phyloP scores from a whole-genome alignment of 805 yeast genomes.

The Spathaspora arborariae region DNA sequence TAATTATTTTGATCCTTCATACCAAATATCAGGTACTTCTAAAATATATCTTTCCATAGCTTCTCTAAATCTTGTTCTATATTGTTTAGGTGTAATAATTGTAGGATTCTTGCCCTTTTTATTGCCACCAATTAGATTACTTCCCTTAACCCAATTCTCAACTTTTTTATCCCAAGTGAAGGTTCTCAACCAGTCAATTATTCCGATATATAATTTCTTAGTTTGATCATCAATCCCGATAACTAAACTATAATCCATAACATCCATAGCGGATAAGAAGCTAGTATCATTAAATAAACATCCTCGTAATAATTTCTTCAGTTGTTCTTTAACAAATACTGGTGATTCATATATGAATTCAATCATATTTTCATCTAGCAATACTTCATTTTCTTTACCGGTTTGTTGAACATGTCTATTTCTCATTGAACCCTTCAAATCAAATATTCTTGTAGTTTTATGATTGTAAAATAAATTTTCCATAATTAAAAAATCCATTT shows the following conservation, averaged over 20 bases:
- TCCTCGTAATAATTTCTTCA: conserved; percentile 78
- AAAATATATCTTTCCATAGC: conserved; percentile 96
- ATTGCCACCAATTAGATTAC: conserved; percentile 68
- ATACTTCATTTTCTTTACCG: conserved; percentile 90
- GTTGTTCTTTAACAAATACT: conserved; percentile 86
- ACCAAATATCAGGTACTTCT: conserved; percentile 85
- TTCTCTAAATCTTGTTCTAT: conserved; percentile 88
- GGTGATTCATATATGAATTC: conserved; percentile 97
- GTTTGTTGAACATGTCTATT: conserved; percentile 96
- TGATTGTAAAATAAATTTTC: conserved; percentile 88
- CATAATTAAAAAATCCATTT: conserved; percentile 91
- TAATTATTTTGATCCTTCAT: conserved; percentile 28
- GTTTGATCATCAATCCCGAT: conserved; percentile 77
- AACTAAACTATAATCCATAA: conserved; percentile 96
- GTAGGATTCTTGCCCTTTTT: conserved; percentile 92
- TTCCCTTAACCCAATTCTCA: conserved; percentile 98
- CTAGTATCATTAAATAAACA: conserved; percentile 94
- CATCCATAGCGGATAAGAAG: conserved; percentile 93
- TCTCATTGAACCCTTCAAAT: conserved; percentile 96
- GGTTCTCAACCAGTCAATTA: conserved; percentile 89
- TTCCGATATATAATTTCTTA: conserved; percentile 79
- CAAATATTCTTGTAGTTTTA: conserved; percentile 82
- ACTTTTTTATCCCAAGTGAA: conserved; percentile 98
- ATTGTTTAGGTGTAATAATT: conserved; percentile 94
- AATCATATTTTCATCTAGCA: conserved; percentile 96